Base-by-base conservation (phyloP, 176 grass and related monocot species). In the Musa acuminata region DNA sequence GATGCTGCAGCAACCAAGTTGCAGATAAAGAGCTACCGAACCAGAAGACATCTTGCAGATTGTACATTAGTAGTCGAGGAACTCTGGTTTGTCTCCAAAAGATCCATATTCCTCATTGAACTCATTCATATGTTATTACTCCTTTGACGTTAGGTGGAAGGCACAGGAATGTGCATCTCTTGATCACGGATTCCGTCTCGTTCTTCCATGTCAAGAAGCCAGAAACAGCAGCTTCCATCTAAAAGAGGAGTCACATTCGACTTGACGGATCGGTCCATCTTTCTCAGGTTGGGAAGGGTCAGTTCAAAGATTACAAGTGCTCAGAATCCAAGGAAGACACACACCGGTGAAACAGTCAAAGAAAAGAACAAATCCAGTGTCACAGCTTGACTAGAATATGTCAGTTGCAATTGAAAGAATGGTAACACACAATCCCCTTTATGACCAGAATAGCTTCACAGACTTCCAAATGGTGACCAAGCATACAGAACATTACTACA, bases 51-150 rank as follows among this genome's bases (percentile, higher is more conserved):
- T 67, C 78, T 98, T 13, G 94, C 90, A 35, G 90, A 98, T 85
- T 87, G 94, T 76, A 86, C 90, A 53, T 89, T 98, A 79, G 88
- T 98, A 51, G 13, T 93, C 11, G 90, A 98, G 83, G 94, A 98
- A 78, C 82, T 98, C 62, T 98, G 94, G 90, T 91, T 74, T 10
- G n/a, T 57, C 23, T 65, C 60, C 81, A 2, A 65, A 35, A 35
- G 29, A 35, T 35, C 29, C 29, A 35, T 35, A 4, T 35, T 35
- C 29, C 29, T 4, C 29, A 35, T 35, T 35, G 3, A 13, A 13
- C 23, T 64, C n/a, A 79, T 72, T 73, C 21, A 19, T 27, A 19
- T 68, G 29, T 11, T 53, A 24, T 13, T 13, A 24, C 11, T 77
- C 8, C 25, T 12, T 54, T 5, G 51, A 53, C 52, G 78, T 78